Percentiles rank a stretch among this genome's conserved stretches.
These are phyloP conservation scores for Penicillium sp. DNA, from an alignment of 2,329 filamentous ascomycete genomes.

Conservation along the genomic window DNA sequence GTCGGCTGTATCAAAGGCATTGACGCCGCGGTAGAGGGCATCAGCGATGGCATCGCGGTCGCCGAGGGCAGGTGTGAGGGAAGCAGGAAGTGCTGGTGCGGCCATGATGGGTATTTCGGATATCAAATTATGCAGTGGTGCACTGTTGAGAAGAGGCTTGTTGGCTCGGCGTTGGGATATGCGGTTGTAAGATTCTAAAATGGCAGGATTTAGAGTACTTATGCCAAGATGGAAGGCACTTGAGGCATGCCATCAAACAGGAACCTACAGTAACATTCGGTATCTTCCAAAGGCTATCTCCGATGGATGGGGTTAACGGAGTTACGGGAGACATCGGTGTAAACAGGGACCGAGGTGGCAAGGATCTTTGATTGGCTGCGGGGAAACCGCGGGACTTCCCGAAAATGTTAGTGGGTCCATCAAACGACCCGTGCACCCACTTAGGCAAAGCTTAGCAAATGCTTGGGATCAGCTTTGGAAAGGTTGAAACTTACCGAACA, in stretches of 20 bases:
- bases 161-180: not conserved
- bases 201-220: not conserved
- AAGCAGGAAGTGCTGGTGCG: not conserved
- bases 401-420: too few species aligned
- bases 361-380: not conserved
- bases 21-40: slow-evolving; percentile 30
- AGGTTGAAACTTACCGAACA: not conserved
- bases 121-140: not conserved
- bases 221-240: not conserved
- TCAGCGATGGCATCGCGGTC: slow-evolving; percentile 35
- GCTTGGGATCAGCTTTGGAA: not conserved
- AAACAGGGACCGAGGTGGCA: not conserved
- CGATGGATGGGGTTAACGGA: not conserved
- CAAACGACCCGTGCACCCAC: too few species aligned
- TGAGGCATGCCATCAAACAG: not conserved
- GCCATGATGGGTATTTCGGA: not conserved
- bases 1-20: slow-evolving; percentile 30
- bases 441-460: not conserved
- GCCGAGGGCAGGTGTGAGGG: slow-evolving; percentile 16
- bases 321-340: not conserved
- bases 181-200: not conserved
- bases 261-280: not conserved
- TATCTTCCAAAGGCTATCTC: not conserved
- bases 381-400: not conserved
- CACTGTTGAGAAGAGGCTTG: not conserved